Evolutionary conservation across 371 early-diverging fungal species (phyloP).

Genomic region (Zopfochytrium polystomum): DNA sequence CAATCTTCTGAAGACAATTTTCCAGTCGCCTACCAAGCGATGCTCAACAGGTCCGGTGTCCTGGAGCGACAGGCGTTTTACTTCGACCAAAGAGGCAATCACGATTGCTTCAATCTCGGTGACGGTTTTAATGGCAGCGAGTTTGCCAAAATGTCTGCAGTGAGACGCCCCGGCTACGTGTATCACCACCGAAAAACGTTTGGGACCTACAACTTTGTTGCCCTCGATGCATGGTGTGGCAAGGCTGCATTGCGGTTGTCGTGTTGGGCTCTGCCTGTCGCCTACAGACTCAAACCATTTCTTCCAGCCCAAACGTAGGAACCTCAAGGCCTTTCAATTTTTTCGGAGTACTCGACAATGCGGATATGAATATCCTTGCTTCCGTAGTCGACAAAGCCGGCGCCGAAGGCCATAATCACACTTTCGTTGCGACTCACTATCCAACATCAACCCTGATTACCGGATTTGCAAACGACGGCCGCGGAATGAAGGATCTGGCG

Average conservation of each 20-base stretch:
- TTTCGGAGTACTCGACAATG: slow-evolving; percentile 75
- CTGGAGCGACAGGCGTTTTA: slow-evolving; percentile 50
- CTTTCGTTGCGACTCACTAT: slow-evolving; percentile 72
- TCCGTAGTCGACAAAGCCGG: slow-evolving; percentile 38
- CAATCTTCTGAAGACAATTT: not conserved
- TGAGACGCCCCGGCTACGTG: slow-evolving; percentile 52
- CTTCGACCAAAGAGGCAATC: slow-evolving; percentile 77
- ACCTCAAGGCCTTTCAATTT: slow-evolving; percentile 85
- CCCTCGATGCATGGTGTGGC: slow-evolving; percentile 75
- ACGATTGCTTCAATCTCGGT: slow-evolving; percentile 68
- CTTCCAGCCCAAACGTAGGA: slow-evolving; percentile 65
- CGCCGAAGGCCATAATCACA: slow-evolving; percentile 56
- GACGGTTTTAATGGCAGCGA: slow-evolving; percentile 64
- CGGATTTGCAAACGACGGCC: slow-evolving; percentile 61
- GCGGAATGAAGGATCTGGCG: slow-evolving; percentile 61
- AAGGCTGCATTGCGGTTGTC: not conserved
- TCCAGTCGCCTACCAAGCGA: slow-evolving; percentile 55
- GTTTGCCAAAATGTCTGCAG: slow-evolving; percentile 58
- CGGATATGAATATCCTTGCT: slow-evolving; percentile 70
- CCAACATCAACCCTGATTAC: slow-evolving; percentile 77
- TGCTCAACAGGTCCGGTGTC: slow-evolving; percentile 47
- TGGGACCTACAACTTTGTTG: slow-evolving; percentile 79
- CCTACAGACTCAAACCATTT: too few relatives aligned
- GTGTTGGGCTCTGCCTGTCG: not conserved
- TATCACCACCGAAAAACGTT: slow-evolving; percentile 57